A percentile compares a stretch with the other conserved stretches of the same genome.
Conservation (phyloP, 2,329 filamentous ascomycete species). For the Fusarium newnesense region DNA sequence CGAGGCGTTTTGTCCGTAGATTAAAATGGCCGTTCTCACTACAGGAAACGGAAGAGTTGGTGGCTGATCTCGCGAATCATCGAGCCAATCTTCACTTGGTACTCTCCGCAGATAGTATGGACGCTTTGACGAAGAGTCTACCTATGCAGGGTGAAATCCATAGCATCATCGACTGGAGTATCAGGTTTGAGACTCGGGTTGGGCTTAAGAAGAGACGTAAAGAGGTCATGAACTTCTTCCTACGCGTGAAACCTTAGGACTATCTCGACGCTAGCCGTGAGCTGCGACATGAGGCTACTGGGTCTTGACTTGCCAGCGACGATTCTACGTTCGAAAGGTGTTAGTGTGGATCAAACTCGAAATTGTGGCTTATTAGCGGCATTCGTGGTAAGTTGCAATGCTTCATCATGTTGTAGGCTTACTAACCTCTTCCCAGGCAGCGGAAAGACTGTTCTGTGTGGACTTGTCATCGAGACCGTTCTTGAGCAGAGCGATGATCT, state of each 20-base stretch:
- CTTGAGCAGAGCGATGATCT: background rate
- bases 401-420: fast-evolving
- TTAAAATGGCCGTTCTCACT: background rate
- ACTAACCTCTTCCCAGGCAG: background rate
- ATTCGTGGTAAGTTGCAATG: background rate
- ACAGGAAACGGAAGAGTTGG: background rate
- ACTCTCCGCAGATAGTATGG: background rate
- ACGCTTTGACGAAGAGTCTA: background rate
- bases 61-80: background rate
- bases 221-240: background rate
- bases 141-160: background rate
- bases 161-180: background rate
- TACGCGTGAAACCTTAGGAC: background rate
- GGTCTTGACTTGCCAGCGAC: background rate
- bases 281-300: background rate
- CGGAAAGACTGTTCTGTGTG: background rate
- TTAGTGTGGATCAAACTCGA: background rate
- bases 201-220: background rate
- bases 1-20: background rate
- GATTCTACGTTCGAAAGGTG: background rate
- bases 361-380: background rate
- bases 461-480: background rate
- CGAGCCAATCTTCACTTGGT: background rate
- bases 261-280: background rate
- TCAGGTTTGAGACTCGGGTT: background rate